Conservation (phyloP, 2,329 filamentous ascomycete species). For the Colletotrichum noveboracense region DNA sequence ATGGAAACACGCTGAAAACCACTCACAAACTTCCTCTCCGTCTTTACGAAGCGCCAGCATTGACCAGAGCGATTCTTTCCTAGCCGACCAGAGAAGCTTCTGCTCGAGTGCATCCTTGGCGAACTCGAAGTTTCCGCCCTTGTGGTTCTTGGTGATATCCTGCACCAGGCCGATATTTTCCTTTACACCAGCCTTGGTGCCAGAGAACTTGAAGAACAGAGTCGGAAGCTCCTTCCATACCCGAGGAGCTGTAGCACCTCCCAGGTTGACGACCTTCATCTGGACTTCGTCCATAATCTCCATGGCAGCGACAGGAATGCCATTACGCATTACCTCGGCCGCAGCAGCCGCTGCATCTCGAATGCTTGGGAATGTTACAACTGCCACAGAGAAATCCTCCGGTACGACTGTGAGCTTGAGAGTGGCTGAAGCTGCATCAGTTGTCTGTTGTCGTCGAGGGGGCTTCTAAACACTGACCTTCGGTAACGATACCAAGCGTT, state of each 20-base stretch:
- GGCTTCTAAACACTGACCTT: slow-evolving; percentile 45
- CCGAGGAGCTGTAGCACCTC: slow-evolving; percentile 70
- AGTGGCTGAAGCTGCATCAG: slow-evolving; percentile 55
- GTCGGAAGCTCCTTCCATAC: slow-evolving; percentile 80
- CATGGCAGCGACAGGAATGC: slow-evolving; percentile 77
- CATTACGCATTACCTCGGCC: slow-evolving; percentile 76
- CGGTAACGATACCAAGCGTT: slow-evolving; percentile 80
- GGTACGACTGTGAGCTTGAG: slow-evolving; percentile 81
- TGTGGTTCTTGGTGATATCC: slow-evolving; percentile 68
- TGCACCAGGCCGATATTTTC: slow-evolving; percentile 78
- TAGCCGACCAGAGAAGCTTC: slow-evolving; percentile 77
- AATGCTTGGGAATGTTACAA: slow-evolving; percentile 80
- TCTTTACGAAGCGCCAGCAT: slow-evolving; percentile 73
- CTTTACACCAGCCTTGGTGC: slow-evolving; percentile 76
- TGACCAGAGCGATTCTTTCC: slow-evolving; percentile 85
- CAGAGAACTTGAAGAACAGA: slow-evolving; percentile 86
- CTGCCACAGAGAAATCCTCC: slow-evolving; percentile 77
- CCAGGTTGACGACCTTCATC: slow-evolving; percentile 81
- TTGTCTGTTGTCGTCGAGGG: background rate
- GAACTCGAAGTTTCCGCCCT: slow-evolving; percentile 75
- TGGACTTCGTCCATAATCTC: slow-evolving; percentile 91
- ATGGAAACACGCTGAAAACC: background rate
- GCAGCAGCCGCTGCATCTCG: slow-evolving; percentile 78
- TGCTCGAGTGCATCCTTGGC: slow-evolving; percentile 74
- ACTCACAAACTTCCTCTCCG: slow-evolving; percentile 75